These are phyloP conservation scores for Halophytophthora batemanensis DNA, from an alignment of 352 stramenopile genomes.

Conservation along the genomic window DNA sequence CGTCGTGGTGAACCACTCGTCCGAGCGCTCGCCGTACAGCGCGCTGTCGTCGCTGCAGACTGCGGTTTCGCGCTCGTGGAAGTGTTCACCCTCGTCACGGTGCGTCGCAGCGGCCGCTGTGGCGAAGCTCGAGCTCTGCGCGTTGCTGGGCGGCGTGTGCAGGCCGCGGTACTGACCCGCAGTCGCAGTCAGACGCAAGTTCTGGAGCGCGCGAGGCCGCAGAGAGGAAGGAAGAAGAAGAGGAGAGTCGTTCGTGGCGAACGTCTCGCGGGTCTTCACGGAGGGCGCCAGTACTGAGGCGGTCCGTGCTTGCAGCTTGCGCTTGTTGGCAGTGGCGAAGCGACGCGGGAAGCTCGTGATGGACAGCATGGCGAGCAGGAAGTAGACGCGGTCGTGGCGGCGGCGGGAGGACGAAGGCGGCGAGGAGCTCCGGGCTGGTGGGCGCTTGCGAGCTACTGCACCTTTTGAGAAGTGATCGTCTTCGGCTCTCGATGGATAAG, in stretches of 20 bases:
- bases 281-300: conserved; percentile 19
- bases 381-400: not conserved
- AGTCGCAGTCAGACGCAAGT: not conserved
- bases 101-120: conserved; percentile 21
- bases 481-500: no score
- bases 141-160: conserved; percentile 14
- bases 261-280: conserved; percentile 22
- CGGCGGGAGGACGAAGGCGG: no score
- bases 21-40: conserved; percentile 53
- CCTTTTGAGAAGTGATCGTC: no score
- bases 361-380: conserved; percentile 47
- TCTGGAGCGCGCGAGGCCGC: not conserved
- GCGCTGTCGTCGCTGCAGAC: conserved; percentile 50
- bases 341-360: conserved; percentile 82
- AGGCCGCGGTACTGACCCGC: not conserved
- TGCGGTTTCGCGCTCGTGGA: conserved; percentile 10
- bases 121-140: conserved; percentile 22
- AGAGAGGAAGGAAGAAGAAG: not conserved
- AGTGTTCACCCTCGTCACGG: conserved; percentile 12
- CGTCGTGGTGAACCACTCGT: conserved; percentile 75
- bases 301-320: conserved; percentile 29
- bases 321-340: conserved; percentile 74
- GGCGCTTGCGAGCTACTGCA: no score
- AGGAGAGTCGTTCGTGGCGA: conserved; percentile 1
- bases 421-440: no score